A percentile compares a stretch with the other conserved stretches of the same genome.
Evolutionary conservation across 495 filamentous ascomycete species (phyloP).

Genomic region (Chaetomium tenue): DNA sequence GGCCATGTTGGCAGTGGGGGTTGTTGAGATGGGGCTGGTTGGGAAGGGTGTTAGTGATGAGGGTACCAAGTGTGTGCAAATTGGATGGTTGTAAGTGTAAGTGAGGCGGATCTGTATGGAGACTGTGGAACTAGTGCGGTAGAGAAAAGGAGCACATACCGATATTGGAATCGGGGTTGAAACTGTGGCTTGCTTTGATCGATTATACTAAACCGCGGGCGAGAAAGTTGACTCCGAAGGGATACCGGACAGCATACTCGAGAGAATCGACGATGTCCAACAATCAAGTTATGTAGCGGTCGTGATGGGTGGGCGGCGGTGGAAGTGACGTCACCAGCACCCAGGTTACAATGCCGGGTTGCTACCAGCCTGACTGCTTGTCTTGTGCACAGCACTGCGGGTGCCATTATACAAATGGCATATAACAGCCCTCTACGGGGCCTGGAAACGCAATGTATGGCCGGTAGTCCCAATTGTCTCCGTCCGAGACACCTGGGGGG

Average conservation of each 20-base stretch:
- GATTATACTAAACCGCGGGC: not conserved
- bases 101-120: not conserved
- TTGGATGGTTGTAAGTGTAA: not conserved
- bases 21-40: conserved; percentile 4
- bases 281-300: conserved; percentile 1
- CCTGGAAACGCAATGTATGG: not conserved
- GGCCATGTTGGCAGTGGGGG: conserved; percentile 6
- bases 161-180: not conserved
- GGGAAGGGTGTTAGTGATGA: not conserved
- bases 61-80: not conserved
- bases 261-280: not conserved
- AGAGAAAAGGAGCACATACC: not conserved
- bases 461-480: not conserved
- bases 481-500: not conserved
- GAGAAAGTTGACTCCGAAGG: too few species aligned
- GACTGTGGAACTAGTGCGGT: too few species aligned
- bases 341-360: not conserved
- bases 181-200: not conserved
- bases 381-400: not conserved
- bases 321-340: conserved; percentile 14
- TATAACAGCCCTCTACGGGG: not conserved
- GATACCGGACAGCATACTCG: not conserved
- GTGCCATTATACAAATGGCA: not conserved
- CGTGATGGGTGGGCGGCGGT: not conserved
- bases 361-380: conserved; percentile 1